Conservation (phyloP, 257 asterid genomes). For the Gentiana dahurica region DNA sequence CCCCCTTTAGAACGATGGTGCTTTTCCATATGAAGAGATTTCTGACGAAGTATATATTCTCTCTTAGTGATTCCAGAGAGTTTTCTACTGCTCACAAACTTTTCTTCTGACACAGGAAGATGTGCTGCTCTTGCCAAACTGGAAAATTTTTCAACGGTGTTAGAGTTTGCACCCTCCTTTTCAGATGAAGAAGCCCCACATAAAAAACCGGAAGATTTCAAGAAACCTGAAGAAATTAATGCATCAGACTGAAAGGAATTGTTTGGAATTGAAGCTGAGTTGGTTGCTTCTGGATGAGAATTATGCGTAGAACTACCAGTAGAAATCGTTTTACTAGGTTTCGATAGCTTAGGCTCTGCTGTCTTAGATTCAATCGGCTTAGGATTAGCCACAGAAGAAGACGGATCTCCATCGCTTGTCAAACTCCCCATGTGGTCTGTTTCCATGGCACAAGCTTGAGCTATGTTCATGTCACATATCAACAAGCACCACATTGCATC, state of each 20-base stretch:
- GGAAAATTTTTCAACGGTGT: conserved; percentile 38
- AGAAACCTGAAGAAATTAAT: conserved; percentile 17
- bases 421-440: conserved; percentile 41
- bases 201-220: conserved; percentile 26
- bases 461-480: conserved; percentile 79
- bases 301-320: conserved; percentile 30
- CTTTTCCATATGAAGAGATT: conserved; percentile 66
- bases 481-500: conserved; percentile 97
- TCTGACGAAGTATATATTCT: conserved; percentile 64
- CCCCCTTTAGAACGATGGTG: conserved; percentile 58
- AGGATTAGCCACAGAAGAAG: conserved; percentile 25
- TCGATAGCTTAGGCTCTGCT: conserved; percentile 28
- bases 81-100: conserved; percentile 51
- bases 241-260: conserved; percentile 41
- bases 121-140: conserved; percentile 40
- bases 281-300: conserved; percentile 28
- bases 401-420: conserved; percentile 22
- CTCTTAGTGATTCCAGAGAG: conserved; percentile 63
- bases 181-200: conserved; percentile 29
- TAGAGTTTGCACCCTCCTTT: conserved; percentile 30
- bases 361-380: conserved; percentile 29
- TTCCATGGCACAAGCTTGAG: conserved; percentile 82
- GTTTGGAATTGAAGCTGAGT: conserved; percentile 21
- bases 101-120: conserved; percentile 39
- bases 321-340: conserved; percentile 33